Evolutionary conservation across 495 filamentous ascomycete genomes (phyloP).

Genomic region (Peziza echinospora): DNA sequence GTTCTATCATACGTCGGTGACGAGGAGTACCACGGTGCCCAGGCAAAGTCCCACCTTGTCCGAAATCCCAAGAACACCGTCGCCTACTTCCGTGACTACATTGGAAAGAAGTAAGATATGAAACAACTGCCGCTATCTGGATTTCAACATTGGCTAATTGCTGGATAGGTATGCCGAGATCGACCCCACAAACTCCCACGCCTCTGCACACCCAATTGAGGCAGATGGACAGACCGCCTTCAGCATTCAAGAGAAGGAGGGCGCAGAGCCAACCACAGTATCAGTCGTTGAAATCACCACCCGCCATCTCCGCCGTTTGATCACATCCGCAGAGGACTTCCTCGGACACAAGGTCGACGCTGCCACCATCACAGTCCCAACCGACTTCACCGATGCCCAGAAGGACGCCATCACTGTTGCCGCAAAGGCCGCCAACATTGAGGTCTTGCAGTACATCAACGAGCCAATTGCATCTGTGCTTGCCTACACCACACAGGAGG

Average conservation of each 20-base stretch:
- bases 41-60: slow-evolving; percentile 80
- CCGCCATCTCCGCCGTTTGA: slow-evolving; percentile 63
- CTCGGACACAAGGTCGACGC: slow-evolving; percentile 79
- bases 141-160: slow-evolving; percentile 4
- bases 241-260: slow-evolving; percentile 53
- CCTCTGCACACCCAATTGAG: slow-evolving; percentile 75
- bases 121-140: not conserved
- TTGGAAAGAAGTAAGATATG: slow-evolving; percentile 59
- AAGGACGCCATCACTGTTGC: slow-evolving; percentile 54
- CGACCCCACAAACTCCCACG: slow-evolving; percentile 85
- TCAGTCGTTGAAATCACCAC: slow-evolving; percentile 70
- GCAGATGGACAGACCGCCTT: slow-evolving; percentile 54
- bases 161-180: slow-evolving; percentile 25
- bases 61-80: slow-evolving; percentile 84
- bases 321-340: slow-evolving; percentile 69
- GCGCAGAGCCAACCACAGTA: slow-evolving; percentile 44
- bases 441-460: slow-evolving; percentile 77
- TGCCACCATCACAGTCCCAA: slow-evolving; percentile 82
- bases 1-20: slow-evolving; percentile 84
- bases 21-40: slow-evolving; percentile 88
- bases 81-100: slow-evolving; percentile 84
- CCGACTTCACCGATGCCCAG: slow-evolving; percentile 74
- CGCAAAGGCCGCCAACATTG: slow-evolving; percentile 60
- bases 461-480: slow-evolving; percentile 84
- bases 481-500: slow-evolving; percentile 62